These are phyloP conservation scores for Aspergillus kassunensis DNA, from an alignment of 495 filamentous ascomycete genomes.

Conservation along the genomic window DNA sequence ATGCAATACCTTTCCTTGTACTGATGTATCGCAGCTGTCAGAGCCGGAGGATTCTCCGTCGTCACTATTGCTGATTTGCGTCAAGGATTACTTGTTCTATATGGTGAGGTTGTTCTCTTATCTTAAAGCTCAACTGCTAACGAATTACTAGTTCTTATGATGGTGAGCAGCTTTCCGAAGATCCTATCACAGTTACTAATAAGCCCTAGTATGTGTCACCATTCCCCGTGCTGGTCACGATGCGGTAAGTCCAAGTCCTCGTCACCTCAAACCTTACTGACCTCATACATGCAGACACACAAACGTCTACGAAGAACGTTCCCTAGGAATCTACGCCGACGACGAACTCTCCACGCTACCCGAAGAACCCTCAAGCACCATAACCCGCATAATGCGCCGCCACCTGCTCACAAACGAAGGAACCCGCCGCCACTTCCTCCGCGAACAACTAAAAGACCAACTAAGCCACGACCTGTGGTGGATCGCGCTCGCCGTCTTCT, in stretches of 20 bases:
- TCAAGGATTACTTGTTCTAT: slow-evolving; percentile 71
- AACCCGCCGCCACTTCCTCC: slow-evolving; percentile 53
- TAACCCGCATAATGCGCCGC: slow-evolving; percentile 25
- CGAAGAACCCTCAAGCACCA: slow-evolving; percentile 12
- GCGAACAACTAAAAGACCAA: slow-evolving; percentile 68
- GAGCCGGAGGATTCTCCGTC: slow-evolving; percentile 80
- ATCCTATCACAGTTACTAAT: not conserved
- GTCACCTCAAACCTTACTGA: not conserved
- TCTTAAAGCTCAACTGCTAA: slow-evolving; percentile 10
- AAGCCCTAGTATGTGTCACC: slow-evolving; percentile 55
- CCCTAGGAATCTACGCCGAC: slow-evolving; percentile 59
- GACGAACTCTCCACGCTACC: slow-evolving; percentile 22
- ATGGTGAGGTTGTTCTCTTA: slow-evolving; percentile 35
- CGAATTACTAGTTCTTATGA: slow-evolving; percentile 68
- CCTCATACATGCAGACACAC: slow-evolving; percentile 53
- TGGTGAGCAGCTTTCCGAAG: slow-evolving; percentile 40
- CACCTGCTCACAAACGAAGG: slow-evolving; percentile 25
- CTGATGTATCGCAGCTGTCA: slow-evolving; percentile 51
- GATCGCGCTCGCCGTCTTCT: slow-evolving; percentile 67
- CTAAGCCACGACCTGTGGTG: slow-evolving; percentile 86
- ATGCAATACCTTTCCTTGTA: not conserved
- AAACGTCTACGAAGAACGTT: slow-evolving; percentile 76
- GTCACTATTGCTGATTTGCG: slow-evolving; percentile 66
- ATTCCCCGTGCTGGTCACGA: slow-evolving; percentile 55
- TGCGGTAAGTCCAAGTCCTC: slow-evolving; percentile 32